Conservation (phyloP, 352 stramenopile species). For the Globisporangium middletonii region DNA sequence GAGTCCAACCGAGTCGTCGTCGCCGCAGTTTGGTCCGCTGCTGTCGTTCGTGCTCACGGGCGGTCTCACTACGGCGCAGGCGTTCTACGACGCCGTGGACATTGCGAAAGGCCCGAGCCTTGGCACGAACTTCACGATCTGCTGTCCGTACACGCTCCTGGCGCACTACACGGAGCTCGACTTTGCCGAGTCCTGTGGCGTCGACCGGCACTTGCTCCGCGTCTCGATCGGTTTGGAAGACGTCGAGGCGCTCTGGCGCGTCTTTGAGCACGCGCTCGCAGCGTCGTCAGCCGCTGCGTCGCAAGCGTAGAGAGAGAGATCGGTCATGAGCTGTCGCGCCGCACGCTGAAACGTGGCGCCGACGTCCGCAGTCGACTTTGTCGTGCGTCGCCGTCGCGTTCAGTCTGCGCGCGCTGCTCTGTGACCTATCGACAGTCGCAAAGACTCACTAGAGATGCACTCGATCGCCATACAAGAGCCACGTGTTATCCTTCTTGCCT, state of each 20-base stretch:
- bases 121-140: conserved; percentile 93
- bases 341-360: no score
- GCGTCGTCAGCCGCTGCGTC: no score
- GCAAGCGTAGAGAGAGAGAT: no score
- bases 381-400: no score
- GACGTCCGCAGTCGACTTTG: no score
- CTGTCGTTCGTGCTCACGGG: conserved; percentile 85
- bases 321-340: no score
- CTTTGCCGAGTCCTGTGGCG: conserved; percentile 87
- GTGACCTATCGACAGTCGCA: no score
- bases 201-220: conserved; percentile 88
- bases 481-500: no score
- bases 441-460: neutral
- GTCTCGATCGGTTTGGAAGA: conserved; percentile 91
- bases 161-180: conserved; percentile 92
- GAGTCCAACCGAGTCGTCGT: neutral
- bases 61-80: conserved; percentile 49
- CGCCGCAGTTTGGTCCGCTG: conserved; percentile 76
- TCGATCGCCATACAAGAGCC: no score
- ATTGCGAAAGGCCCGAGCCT: conserved; percentile 86
- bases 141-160: conserved; percentile 90
- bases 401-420: no score
- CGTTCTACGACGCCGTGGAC: conserved; percentile 87
- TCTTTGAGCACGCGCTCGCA: neutral
- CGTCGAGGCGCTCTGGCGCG: conserved; percentile 60